Percentiles rank a stretch among this genome's conserved stretches.
Conservation (phyloP, 495 filamentous ascomycete species). For the Amorphotheca resinae region DNA sequence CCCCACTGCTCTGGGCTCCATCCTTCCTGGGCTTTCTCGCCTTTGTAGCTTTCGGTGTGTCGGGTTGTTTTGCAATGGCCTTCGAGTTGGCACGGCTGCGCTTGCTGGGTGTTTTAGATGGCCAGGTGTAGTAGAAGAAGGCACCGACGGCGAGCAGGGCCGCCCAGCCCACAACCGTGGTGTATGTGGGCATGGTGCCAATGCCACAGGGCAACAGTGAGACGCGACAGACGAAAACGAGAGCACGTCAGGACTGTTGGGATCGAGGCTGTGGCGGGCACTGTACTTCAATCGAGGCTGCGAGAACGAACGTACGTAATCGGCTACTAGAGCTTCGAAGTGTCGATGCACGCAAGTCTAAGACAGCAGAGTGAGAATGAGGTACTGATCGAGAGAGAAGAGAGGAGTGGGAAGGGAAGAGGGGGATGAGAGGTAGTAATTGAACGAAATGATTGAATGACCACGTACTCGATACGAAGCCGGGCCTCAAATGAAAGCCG, state of each 20-base stretch:
- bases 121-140: constrained; percentile 9
- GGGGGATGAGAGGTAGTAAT: not conserved
- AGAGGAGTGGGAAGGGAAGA: not conserved
- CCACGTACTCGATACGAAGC: too few relatives aligned
- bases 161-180: constrained; percentile 40
- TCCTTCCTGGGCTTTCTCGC: constrained; percentile 11
- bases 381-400: too few relatives aligned
- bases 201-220: not conserved
- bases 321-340: not conserved
- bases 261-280: not conserved
- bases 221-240: not conserved
- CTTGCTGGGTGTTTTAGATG: constrained; percentile 7
- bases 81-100: not conserved
- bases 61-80: not conserved
- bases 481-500: not conserved
- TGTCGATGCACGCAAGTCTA: too few relatives aligned
- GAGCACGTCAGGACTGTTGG: not conserved
- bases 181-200: constrained; percentile 11
- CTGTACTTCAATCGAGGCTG: not conserved
- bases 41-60: constrained; percentile 5
- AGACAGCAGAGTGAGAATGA: too few relatives aligned
- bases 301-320: not conserved
- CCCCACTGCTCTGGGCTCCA: not conserved
- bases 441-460: not conserved
- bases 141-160: constrained; percentile 40